A percentile compares a stretch with the other conserved stretches of the same genome.
Evolutionary conservation across 2,329 filamentous ascomycete genomes (phyloP).

Genomic region (Sporothrix brasiliensis): DNA sequence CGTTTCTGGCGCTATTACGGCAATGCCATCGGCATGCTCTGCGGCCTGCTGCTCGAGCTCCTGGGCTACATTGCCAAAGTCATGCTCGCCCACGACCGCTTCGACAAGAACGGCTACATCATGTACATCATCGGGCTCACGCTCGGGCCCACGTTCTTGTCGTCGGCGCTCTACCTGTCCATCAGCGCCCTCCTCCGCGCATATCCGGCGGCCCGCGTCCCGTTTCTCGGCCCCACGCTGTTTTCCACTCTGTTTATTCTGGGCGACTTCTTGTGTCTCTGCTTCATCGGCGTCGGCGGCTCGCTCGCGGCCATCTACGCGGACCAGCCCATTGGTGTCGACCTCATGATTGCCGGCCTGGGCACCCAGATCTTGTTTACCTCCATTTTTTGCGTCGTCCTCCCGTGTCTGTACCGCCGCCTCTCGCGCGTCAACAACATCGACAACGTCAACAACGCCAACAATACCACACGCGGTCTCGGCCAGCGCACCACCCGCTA

Average conservation of each 20-base stretch:
- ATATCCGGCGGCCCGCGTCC: slow-evolving; percentile 24
- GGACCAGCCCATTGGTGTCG: slow-evolving; percentile 35
- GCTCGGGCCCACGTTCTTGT: slow-evolving; percentile 36
- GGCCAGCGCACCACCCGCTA: background rate
- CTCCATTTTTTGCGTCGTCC: slow-evolving; percentile 33
- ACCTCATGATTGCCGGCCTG: slow-evolving; percentile 36
- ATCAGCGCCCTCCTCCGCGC: slow-evolving; percentile 34
- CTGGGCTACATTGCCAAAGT: slow-evolving; percentile 37
- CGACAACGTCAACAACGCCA: no score
- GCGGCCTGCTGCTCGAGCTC: slow-evolving; percentile 35
- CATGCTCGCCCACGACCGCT: slow-evolving; percentile 32
- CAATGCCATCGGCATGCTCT: slow-evolving; percentile 36
- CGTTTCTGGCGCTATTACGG: slow-evolving; percentile 35
- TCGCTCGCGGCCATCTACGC: slow-evolving; percentile 36
- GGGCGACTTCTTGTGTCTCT: slow-evolving; percentile 35
- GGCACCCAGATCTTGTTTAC: slow-evolving; percentile 36
- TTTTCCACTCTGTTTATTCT: slow-evolving; percentile 35
- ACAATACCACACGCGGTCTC: background rate
- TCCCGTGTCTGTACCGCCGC: background rate
- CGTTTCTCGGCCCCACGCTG: slow-evolving; percentile 26
- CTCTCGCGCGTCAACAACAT: background rate
- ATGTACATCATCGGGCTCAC: slow-evolving; percentile 38
- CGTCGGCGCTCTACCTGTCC: slow-evolving; percentile 35
- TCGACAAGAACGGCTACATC: slow-evolving; percentile 37
- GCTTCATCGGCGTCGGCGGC: slow-evolving; percentile 36